Evolutionary conservation across 352 stramenopile genomes (phyloP).

Genomic region (Phytophthora podocarpi): DNA sequence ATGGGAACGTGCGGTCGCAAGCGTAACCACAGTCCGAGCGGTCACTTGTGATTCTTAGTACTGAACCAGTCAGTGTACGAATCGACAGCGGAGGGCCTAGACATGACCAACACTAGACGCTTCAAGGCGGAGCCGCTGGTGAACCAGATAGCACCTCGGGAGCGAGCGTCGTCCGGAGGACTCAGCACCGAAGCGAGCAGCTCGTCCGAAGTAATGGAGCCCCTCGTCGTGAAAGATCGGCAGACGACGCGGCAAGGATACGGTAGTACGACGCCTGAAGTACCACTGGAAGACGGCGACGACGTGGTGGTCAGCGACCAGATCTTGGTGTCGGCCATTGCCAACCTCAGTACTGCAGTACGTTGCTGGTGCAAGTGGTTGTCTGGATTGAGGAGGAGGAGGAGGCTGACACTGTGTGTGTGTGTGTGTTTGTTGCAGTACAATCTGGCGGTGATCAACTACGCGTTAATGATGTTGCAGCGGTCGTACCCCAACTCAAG

Average conservation of each 20-base stretch:
- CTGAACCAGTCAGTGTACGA: slow-evolving; percentile 30
- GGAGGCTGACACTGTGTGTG: not conserved
- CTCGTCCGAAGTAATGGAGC: slow-evolving; percentile 27
- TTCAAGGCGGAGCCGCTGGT: slow-evolving; percentile 6
- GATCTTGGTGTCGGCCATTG: slow-evolving; percentile 73
- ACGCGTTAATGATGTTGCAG: slow-evolving; percentile 63
- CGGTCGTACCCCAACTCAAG: slow-evolving; percentile 57
- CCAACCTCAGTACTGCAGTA: slow-evolving; percentile 83
- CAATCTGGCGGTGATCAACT: slow-evolving; percentile 82
- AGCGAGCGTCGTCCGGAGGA: slow-evolving; percentile 16
- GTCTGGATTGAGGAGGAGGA: not conserved
- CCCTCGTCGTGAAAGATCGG: slow-evolving; percentile 25
- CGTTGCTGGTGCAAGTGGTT: slow-evolving; percentile 5
- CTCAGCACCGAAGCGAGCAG: slow-evolving; percentile 23
- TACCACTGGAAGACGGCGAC: not conserved
- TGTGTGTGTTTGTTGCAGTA: slow-evolving; percentile 44
- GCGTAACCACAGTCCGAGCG: not conserved
- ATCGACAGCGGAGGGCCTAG: slow-evolving; percentile 9
- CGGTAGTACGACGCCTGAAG: slow-evolving; percentile 24
- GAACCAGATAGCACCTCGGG: slow-evolving; percentile 19
- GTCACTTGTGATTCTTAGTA: not conserved
- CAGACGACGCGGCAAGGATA: slow-evolving; percentile 13
- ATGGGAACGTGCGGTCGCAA: not conserved
- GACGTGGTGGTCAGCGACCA: slow-evolving; percentile 40
- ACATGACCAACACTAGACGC: slow-evolving; percentile 17